Conservation (phyloP, 1,139 yeast species). For the Blastobotrys indianensis region DNA sequence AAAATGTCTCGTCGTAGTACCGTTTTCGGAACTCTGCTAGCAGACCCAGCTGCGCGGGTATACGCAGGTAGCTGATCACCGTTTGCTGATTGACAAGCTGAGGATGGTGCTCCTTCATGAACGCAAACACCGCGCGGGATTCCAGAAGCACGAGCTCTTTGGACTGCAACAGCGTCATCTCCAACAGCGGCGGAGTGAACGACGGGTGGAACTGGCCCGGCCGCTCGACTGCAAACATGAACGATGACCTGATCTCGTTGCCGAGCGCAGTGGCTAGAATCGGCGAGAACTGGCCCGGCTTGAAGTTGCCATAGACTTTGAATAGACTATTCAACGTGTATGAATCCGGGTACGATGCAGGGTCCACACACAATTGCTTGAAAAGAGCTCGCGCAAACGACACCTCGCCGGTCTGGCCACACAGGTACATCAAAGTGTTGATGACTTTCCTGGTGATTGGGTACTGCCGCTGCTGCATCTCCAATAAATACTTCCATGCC, state of each 20-base stretch:
- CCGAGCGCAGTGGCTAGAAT: conserved; percentile 31
- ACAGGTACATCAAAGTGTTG: conserved; percentile 64
- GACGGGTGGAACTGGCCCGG: conserved; percentile 4
- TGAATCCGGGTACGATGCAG: conserved; percentile 30
- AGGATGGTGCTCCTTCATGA: conserved; percentile 41
- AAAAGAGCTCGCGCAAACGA: conserved; percentile 68
- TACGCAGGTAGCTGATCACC: conserved; percentile 48
- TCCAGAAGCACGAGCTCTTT: conserved; percentile 56
- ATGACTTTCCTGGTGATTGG: conserved; percentile 46
- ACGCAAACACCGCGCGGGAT: conserved; percentile 71
- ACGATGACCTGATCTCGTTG: conserved; percentile 25
- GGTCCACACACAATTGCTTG: conserved; percentile 45
- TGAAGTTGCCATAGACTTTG: conserved; percentile 32
- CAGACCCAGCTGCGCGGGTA: conserved; percentile 46
- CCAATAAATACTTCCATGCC: conserved; percentile 78
- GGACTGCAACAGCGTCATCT: conserved; percentile 42
- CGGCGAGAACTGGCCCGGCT: conserved; percentile 33
- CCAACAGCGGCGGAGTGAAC: conserved; percentile 58
- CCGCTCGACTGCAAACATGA: conserved; percentile 17
- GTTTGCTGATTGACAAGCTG: conserved; percentile 40
- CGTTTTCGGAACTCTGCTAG: conserved; percentile 48
- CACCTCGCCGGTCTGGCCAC: conserved; percentile 76
- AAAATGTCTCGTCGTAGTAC: conserved; percentile 45
- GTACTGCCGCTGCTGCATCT: conserved; percentile 49
- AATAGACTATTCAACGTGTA: conserved; percentile 30